These are phyloP conservation scores for Cyclotella atomus DNA, from an alignment of 108 stramenopile genomes.

Conservation along the genomic window DNA sequence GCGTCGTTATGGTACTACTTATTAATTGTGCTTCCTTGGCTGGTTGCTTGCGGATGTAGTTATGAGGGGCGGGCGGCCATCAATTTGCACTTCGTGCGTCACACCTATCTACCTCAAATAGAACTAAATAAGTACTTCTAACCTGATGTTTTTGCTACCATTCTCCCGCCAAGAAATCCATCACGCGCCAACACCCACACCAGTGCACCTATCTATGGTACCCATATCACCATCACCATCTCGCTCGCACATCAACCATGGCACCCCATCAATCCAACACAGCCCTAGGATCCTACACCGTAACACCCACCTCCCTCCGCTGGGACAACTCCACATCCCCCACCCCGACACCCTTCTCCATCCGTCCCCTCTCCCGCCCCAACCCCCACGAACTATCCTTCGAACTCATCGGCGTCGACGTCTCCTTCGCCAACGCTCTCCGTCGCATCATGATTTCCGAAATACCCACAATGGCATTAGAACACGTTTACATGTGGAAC, in stretches of 20 bases:
- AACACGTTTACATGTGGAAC: constrained; percentile 92
- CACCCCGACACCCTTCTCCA: constrained; percentile 54
- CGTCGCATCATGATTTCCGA: constrained; percentile 95
- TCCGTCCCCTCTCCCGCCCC: constrained; percentile 70
- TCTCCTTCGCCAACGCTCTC: constrained; percentile 94
- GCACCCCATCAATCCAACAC: constrained; percentile 4
- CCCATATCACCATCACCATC: no score
- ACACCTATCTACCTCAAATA: no score
- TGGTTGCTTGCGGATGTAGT: no score
- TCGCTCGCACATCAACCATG: constrained; percentile 1
- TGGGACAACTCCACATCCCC: constrained; percentile 58
- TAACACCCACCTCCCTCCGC: constrained; percentile 72
- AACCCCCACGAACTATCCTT: constrained; percentile 78
- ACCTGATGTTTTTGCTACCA: no score
- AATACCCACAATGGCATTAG: constrained; percentile 93
- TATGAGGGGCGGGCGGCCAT: no score
- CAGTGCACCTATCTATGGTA: no score
- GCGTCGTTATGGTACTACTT: no score
- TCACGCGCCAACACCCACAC: no score
- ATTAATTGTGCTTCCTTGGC: background rate
- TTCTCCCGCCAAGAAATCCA: no score
- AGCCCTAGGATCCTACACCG: constrained; percentile 59
- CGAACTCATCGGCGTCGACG: constrained; percentile 90
- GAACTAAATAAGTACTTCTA: no score
- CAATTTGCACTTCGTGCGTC: no score